Evolutionary conservation across 345 rosid species (phyloP), one percentile per base, ranked within the genome.

Genomic region (Alliaria petiolata): DNA sequence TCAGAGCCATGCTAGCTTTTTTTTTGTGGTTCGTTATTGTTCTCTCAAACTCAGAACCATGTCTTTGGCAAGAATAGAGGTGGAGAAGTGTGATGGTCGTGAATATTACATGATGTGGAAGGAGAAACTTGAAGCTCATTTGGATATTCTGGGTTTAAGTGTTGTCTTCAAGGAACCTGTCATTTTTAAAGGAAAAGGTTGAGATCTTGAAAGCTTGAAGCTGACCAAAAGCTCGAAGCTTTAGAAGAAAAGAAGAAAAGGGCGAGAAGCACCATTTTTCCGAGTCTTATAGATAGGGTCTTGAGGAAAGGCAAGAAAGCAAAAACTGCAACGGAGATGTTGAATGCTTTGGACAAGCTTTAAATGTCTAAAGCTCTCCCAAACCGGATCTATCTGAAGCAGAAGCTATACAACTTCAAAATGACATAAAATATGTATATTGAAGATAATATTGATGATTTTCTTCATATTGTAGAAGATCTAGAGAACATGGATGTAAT

Each of bases 161-260:
- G 1, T 15, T 2, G 47, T 3, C 6, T 3, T 15, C 9, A 43
- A 8, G 2, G 46, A 65, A 16, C 3, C 16, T 0, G 28, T 16
- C 0, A 4, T 0, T 3, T 0, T 3, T 0, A 9, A 1, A 0
- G 6, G 3, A 0, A 7, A 30, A 1, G 34, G 4, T 10, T 4
- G 19, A 51, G 50, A 39, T 7, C 2, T 14, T 1, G 3, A 51
- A n/a, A n/a, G n/a, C n/a, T n/a, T n/a, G n/a, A n/a, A n/a, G n/a
- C n/a, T n/a, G n/a, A n/a, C n/a, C n/a, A 43, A 2, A 54, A 31
- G 1, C 3, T 0, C 0, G 53, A 47, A 20, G 30, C 30, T 4
- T 20, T 47, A 47, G n/a, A 47, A 10, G 53, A 47, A 2, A 47
- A 47, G 1, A 38, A 4, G 5, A 36, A 10, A 0, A 65, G 15